Evolutionary conservation across 202 grass and related monocot genomes (phyloP).

Genomic region (Hordeum pubiflorum): DNA sequence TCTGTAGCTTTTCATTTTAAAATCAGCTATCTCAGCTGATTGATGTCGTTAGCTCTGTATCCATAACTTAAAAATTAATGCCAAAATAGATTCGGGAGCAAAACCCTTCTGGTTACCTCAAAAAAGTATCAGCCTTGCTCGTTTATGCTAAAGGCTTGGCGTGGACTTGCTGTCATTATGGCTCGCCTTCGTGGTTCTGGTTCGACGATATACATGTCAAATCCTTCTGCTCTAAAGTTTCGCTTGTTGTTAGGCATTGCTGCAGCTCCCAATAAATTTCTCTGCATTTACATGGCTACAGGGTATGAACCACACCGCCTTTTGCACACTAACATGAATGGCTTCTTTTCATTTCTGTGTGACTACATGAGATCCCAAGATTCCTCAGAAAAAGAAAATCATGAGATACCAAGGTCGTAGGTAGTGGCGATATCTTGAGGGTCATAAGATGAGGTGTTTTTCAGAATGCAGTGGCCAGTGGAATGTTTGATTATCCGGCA

Average conservation of each 20-base stretch:
- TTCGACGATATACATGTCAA: neutral
- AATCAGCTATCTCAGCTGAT: neutral
- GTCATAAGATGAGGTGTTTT: neutral
- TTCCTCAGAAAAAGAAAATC: too few relatives aligned
- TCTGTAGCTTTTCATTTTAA: neutral
- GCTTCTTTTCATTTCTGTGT: neutral
- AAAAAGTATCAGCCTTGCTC: neutral
- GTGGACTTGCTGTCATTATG: neutral
- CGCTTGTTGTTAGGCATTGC: neutral
- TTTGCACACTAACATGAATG: neutral
- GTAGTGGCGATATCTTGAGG: too few relatives aligned
- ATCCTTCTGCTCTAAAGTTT: too few relatives aligned
- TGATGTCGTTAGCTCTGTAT: neutral
- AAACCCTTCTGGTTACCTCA: neutral
- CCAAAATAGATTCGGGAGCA: neutral
- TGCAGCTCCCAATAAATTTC: neutral
- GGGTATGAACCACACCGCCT: too few relatives aligned
- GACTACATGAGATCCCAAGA: neutral
- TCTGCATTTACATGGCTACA: neutral
- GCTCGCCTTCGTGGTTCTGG: neutral
- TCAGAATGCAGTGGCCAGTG: neutral
- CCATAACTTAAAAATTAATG: neutral
- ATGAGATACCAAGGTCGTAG: too few relatives aligned
- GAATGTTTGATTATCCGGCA: neutral
- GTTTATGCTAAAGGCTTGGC: neutral